Conservation (phyloP, 148 eudicot species). For the Silene latifolia region DNA sequence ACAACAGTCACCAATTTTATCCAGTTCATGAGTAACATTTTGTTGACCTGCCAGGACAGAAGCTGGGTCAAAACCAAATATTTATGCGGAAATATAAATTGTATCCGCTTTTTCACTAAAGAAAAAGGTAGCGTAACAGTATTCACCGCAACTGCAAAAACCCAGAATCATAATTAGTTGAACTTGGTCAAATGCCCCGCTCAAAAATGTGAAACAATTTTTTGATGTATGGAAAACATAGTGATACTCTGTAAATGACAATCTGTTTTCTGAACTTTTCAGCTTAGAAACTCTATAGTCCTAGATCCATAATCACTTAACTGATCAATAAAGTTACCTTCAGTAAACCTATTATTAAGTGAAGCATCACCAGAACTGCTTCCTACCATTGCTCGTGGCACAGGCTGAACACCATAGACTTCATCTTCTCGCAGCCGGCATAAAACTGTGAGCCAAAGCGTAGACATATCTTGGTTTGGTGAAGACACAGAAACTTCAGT, state of each 20-base stretch:
- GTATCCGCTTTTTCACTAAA: neutral
- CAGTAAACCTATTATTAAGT: constrained; percentile 23
- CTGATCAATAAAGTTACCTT: constrained; percentile 32
- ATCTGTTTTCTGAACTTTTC: neutral
- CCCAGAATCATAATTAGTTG: neutral
- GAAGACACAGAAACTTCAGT: constrained; percentile 46
- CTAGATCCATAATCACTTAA: neutral
- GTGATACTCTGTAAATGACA: neutral
- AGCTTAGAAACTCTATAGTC: neutral
- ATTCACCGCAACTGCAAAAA: neutral
- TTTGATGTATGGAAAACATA: neutral
- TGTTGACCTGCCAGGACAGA: constrained; percentile 36
- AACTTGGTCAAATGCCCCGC: neutral
- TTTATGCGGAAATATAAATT: neutral
- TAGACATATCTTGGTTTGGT: constrained; percentile 38
- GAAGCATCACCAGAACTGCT: constrained; percentile 32
- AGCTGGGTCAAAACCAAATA: neutral
- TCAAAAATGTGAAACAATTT: neutral
- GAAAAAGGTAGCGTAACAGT: neutral
- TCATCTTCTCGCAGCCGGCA: constrained; percentile 59
- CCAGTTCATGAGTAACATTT: constrained; percentile 8
- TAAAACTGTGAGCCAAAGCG: constrained; percentile 61
- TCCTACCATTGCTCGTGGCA: constrained; percentile 25
- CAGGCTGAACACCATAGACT: constrained; percentile 43
- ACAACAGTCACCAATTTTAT: constrained; percentile 15